These are phyloP conservation scores for Cladosporium sp. DNA, from an alignment of 2,329 filamentous ascomycete species.

Conservation along the genomic window DNA sequence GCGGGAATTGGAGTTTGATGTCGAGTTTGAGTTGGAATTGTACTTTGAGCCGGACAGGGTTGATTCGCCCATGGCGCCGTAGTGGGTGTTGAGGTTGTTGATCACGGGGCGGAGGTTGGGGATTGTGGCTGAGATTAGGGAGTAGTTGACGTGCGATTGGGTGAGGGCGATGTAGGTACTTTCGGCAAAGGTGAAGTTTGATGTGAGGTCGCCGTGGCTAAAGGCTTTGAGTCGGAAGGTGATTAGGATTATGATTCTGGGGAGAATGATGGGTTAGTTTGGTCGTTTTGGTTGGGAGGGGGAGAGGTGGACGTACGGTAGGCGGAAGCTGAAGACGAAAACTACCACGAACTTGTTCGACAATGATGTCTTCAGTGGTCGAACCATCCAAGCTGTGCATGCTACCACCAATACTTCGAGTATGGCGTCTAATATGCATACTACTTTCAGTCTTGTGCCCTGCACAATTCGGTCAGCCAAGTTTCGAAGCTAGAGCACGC, in stretches of 20 bases:
- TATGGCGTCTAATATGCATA: slow-evolving; percentile 8
- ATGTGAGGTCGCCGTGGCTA: background rate
- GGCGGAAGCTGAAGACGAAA: slow-evolving; percentile 12
- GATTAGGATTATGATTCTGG: slow-evolving; percentile 16
- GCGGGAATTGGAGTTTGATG: background rate
- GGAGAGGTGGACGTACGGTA: background rate
- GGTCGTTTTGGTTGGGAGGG: background rate
- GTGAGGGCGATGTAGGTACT: slow-evolving; percentile 16
- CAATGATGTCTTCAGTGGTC: slow-evolving; percentile 2
- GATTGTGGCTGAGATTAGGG: slow-evolving; percentile 19
- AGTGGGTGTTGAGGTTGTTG: slow-evolving; percentile 17
- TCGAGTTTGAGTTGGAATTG: slow-evolving; percentile 1
- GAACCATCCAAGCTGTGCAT: slow-evolving; percentile 10
- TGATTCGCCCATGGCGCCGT: slow-evolving; percentile 13
- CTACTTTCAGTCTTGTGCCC: slow-evolving; percentile 2
- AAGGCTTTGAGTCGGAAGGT: slow-evolving; percentile 15
- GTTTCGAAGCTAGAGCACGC: background rate
- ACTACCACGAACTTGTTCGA: slow-evolving; percentile 11
- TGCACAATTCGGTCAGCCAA: background rate
- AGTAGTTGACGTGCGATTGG: slow-evolving; percentile 18
- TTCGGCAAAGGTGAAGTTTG: slow-evolving; percentile 14
- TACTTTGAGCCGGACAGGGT: slow-evolving; percentile 1
- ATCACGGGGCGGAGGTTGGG: slow-evolving; percentile 16
- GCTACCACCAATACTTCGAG: slow-evolving; percentile 3
- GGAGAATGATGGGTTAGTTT: background rate